Base-by-base conservation (phyloP, 225 moss, liverwort and hornwort species). In the Climacium dendroides region DNA sequence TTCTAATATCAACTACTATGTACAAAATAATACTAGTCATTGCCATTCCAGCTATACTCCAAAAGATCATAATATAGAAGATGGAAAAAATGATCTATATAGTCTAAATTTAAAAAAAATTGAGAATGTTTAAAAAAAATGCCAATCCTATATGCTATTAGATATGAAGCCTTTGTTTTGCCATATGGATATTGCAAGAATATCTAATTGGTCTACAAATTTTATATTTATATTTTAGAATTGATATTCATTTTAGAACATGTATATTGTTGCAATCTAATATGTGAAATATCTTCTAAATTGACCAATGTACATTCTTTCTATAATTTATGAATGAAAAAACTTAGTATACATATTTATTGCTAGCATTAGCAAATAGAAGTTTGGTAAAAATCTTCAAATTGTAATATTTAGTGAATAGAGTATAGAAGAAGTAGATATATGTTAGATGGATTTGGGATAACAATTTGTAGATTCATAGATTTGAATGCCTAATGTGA, bases 351-450 rank as follows among this genome's bases (percentile, higher is more conserved):
- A 15, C 0, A 0, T 41, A 43, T 71, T 15, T 28, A 43, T 43
- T 41, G 0, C 0, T 5, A 2, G 43, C 0, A 0, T 26, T 26
- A 43, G 1, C 5, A 14, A 43, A 2, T 0, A 15, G 2, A 43
- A 71, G 2, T 26, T 9, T 43, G 43, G 43, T 15, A 25, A 26
- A 39, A 70, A 70, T 41, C 25, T 41, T 43, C 39, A 3, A 16
- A 71, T 71, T 71, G 3, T 16, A 71, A 9, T 43, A 15, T 9
- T 43, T 71, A 16, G 2, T 26, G 9, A 26, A 43, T 43, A 26
- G 16, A 71, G 0, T 26, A 6, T 9, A 20, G 20, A 75, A 22
- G 22, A 50, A 20, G 7, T 32, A 0, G 8, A 32, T 50, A 20
- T 14, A 74, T 50, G 19, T 50, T 50, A 4, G 43, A 50, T 30